Percentiles rank a stretch among this genome's conserved stretches.
Evolutionary conservation across 208 protist species (phyloP).

Genomic region (Crithidia acanthocephali): DNA sequence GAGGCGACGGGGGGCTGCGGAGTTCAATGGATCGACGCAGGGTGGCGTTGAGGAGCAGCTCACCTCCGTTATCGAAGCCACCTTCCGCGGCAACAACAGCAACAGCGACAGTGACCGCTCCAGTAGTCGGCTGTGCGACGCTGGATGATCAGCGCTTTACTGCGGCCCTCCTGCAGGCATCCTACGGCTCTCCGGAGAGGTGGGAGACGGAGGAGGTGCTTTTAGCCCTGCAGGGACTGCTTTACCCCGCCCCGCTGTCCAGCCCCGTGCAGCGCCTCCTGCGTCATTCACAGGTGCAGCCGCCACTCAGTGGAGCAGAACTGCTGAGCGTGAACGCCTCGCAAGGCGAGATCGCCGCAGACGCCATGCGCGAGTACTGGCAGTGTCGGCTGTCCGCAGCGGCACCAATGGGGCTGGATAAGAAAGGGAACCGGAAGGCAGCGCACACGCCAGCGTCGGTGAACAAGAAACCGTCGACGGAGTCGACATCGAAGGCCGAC

Average conservation of each 20-base stretch:
- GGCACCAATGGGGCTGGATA: neutral
- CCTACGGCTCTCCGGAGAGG: neutral
- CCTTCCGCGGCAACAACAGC: neutral
- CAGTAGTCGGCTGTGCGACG: neutral
- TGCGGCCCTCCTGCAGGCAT: conserved; percentile 9
- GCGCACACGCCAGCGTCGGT: neutral
- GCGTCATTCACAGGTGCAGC: conserved; percentile 16
- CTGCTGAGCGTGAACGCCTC: neutral
- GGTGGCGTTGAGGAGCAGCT: neutral
- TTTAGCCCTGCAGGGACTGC: conserved; percentile 12
- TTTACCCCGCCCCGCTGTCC: conserved; percentile 16
- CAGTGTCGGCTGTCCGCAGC: conserved; percentile 9
- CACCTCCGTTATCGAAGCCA: neutral
- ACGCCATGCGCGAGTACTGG: conserved; percentile 15
- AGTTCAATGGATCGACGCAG: neutral
- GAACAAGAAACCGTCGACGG: neutral
- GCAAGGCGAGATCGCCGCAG: neutral
- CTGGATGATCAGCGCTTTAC: conserved; percentile 18
- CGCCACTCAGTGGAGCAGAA: conserved; percentile 22
- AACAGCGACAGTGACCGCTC: neutral
- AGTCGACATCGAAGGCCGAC: neutral
- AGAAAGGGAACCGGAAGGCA: neutral
- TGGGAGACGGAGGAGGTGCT: conserved; percentile 21
- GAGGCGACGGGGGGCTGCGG: neutral
- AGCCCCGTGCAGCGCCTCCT: conserved; percentile 9